Evolutionary conservation across 805 yeast genomes (phyloP), one percentile per base, ranked within the genome.

Genomic region (Ogataea degrootiae): DNA sequence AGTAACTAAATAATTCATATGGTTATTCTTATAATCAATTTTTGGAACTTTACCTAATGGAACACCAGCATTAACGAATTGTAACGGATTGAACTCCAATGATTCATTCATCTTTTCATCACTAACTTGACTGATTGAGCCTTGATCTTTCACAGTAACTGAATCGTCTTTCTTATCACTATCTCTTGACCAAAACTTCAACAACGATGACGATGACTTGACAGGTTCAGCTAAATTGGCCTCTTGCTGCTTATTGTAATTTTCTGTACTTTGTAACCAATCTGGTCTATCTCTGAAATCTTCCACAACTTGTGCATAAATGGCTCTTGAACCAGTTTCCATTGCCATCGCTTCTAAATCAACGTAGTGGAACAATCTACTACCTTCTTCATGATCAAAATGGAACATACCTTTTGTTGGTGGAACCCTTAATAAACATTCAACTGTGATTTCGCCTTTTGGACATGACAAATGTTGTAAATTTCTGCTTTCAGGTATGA

Each of bases 31-130:
- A 61, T 88, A 76, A 55, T 83, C 91, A 34, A 92, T 79, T 56
- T 80, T 80, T n/a, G 97, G 91, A 8, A 73, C 68, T 46, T 85
- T 82, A 1, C 96, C 99, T 11, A 94, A 64, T 11, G 99, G 99
- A 6, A 92, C 92, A 45, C 99, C 99, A 5, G 87, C 84, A 48
- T 75, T 77, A 46, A 81, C 69, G 59, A 86, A 82, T 65, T 87
- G 87, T 48, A 70, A 72, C 43, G 73, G 76, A 39, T 70, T 70
- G 53, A 76, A 77, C 50, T 77, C 83, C 29, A 51, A 67, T 37
- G 63, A 59, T 11, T 57, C 62, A 34, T 65, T 62, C 43, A 47
- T 47, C 9, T 48, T 55, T 11, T 8, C 35, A 31, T 42, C 44
- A 17, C 41, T 23, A 33, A 2, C 22, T 36, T 9, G 51, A 37